Base-by-base conservation (phyloP, 2,329 filamentous ascomycete species). In the Phyllosticta citrichinensis region DNA sequence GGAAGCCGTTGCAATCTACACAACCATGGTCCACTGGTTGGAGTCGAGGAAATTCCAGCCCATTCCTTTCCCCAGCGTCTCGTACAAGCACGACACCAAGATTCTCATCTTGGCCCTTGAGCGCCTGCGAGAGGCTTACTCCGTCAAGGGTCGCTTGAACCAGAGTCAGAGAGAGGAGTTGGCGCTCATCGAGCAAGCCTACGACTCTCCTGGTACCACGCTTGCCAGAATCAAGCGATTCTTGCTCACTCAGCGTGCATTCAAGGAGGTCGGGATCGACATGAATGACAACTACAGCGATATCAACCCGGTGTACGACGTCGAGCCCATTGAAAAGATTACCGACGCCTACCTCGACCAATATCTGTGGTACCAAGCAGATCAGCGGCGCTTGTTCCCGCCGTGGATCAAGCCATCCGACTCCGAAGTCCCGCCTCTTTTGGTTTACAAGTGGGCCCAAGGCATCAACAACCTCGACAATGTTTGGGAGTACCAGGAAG, bases 271-370 rank as follows among this genome's bases (percentile, higher is more conserved):
- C 53, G 94, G 93, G 60, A 99, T 99, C 66, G 94, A 99, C 72
- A 99, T 99, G 94, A 99, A 99, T 74, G 94, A 99, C 77, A 99
- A 99, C 71, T 99, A 99, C 78, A 97, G 87, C 80, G 93, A 91
- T 19, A 99, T 99, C 79, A 99, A 99, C 71, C 95, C 94, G 0
- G 94, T 99, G 1, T 99, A 99, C 71, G 94, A 99, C 67, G 94
- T 99, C 63, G 95, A 99, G 76, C 94, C 94, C 0, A 97, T 99
- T 63, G 94, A 99, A 79, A 99, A 99, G 79, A 99, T 99, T 68
- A 99, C 93, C 50, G 94, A 99, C 75, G 95, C 94, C 2, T 99
- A 99, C 69, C 84, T 99, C 56, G 94, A 99, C 69, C 95, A 99
- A 71, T 99, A 99, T 69, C 81, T 99, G 10, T 99, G 95, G 94